Base-by-base conservation (phyloP, 306 rosid genomes). In the Vigna angularis region DNA sequence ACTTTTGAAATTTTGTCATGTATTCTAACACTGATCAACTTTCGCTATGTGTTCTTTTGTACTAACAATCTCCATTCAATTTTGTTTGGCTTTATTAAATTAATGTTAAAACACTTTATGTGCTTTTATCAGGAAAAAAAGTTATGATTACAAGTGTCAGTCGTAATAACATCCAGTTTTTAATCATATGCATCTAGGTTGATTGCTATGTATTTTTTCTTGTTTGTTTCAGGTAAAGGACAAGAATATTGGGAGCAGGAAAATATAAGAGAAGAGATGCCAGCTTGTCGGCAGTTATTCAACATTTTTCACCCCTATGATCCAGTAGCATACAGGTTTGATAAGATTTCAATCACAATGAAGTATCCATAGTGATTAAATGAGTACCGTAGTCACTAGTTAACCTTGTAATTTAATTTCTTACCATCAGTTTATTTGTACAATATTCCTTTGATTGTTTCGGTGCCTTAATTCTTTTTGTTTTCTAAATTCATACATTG, bases 251-350 rank as follows among this genome's bases (percentile, higher is more conserved):
- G 99, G 99, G 96, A 75, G 59, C 94, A 88, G 85, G 94, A 86
- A 84, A 93, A 87, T 76, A 91, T 90, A 47, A 86, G 20, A 45
- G 99, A 96, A 83, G 98, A 93, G 87, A 90, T 93, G 94, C 99
- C 99, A 44, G 93, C 98, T 51, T 91, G 97, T 82, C 90, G 90
- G 64, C 97, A 90, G 83, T 86, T 96, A 94, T 87, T 96, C 81
- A 96, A 96, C 88, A 91, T 96, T 84, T 96, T 96, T 90, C 99
- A 96, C 75, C 99, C 99, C 40, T 96, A 72, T 80, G 99, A 96
- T 85, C 99, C 99, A 15, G 99, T 96, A 67, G 99, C 97, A 79
- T 96, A 93, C 80, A 93, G 99, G 99, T 93, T 38, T 85, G 84
- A 71, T 48, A 66, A 61, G 74, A 55, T 56, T 79, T 59, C 72